phyloP scores from a whole-genome alignment of 2,329 filamentous ascomycete genomes.

The Alternaria solani region DNA sequence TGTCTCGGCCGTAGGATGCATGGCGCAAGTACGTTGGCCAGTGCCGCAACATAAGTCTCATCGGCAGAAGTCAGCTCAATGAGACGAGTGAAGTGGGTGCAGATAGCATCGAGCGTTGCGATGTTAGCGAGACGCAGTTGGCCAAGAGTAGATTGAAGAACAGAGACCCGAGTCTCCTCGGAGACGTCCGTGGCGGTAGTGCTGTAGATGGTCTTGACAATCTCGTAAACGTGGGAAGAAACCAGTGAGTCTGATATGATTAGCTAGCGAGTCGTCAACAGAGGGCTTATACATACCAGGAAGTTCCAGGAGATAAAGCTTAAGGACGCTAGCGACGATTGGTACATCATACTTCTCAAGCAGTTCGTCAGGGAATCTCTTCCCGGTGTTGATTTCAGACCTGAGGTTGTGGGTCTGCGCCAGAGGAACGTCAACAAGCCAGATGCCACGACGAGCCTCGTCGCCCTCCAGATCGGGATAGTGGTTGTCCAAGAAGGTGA shows the following conservation, averaged over 20 bases:
- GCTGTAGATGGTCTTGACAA: constrained; percentile 96
- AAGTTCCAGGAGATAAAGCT: constrained; percentile 92
- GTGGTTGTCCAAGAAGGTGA: constrained; percentile 95
- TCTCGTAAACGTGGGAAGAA: constrained; percentile 97
- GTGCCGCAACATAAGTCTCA: constrained; percentile 78
- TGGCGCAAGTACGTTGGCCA: constrained; percentile 79
- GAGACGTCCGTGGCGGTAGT: constrained; percentile 72
- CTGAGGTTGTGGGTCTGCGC: constrained; percentile 85
- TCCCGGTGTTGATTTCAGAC: constrained; percentile 84
- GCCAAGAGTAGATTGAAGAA: constrained; percentile 93
- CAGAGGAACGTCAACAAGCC: constrained; percentile 91
- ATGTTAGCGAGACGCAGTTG: constrained; percentile 97
- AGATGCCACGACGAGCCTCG: constrained; percentile 88
- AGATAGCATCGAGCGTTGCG: constrained; percentile 96
- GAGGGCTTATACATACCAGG: constrained; percentile 69
- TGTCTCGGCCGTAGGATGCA: constrained; percentile 87
- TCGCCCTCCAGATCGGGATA: constrained; percentile 98
- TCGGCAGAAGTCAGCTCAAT: constrained; percentile 97
- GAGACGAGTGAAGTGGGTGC: constrained; percentile 96
- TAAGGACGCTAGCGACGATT: constrained; percentile 89
- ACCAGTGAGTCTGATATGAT: constrained; percentile 82
- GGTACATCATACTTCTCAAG: constrained; percentile 92
- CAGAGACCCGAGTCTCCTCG: constrained; percentile 81
- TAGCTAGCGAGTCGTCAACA: constrained; percentile 21
- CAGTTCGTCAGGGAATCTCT: constrained; percentile 75